phyloP scores from a whole-genome alignment of 345 rosid species.

The Acer negundo region DNA sequence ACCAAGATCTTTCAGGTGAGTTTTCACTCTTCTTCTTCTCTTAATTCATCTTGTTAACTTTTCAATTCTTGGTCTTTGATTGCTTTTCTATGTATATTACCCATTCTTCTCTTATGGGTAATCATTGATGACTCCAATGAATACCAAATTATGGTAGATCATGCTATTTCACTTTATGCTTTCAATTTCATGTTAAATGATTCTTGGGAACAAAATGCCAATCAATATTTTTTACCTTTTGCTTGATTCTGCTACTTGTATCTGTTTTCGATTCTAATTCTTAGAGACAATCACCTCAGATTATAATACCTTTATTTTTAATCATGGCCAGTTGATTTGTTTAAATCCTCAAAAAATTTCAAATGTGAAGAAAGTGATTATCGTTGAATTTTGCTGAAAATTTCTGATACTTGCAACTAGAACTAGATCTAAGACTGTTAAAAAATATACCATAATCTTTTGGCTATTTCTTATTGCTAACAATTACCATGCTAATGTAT shows the following conservation, averaged over 20 bases:
- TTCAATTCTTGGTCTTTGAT: background rate
- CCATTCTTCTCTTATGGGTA: too few relatives aligned
- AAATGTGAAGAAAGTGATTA: too few relatives aligned
- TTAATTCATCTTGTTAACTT: background rate
- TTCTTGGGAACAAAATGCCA: constrained; percentile 4
- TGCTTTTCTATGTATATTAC: too few relatives aligned
- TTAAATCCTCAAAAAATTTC: too few relatives aligned
- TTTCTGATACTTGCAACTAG: too few relatives aligned
- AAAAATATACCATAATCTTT: too few relatives aligned
- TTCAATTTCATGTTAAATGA: constrained; percentile 1
- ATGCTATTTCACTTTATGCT: background rate
- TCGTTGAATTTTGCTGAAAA: too few relatives aligned
- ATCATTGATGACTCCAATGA: background rate
- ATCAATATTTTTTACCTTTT: background rate
- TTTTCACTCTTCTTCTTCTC: too few relatives aligned
- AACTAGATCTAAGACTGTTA: too few relatives aligned
- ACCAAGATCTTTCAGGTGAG: constrained; percentile 14
- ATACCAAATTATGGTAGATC: background rate
- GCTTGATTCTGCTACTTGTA: background rate
- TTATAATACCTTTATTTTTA: background rate
- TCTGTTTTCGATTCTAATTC: background rate
- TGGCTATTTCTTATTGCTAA: too few relatives aligned
- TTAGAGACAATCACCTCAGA: background rate
- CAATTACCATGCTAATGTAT: too few relatives aligned
- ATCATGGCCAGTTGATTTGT: too few relatives aligned